These are phyloP conservation scores for Kurtzmaniella quercitrusa DNA, from an alignment of 1,139 yeast species.

Conservation along the genomic window DNA sequence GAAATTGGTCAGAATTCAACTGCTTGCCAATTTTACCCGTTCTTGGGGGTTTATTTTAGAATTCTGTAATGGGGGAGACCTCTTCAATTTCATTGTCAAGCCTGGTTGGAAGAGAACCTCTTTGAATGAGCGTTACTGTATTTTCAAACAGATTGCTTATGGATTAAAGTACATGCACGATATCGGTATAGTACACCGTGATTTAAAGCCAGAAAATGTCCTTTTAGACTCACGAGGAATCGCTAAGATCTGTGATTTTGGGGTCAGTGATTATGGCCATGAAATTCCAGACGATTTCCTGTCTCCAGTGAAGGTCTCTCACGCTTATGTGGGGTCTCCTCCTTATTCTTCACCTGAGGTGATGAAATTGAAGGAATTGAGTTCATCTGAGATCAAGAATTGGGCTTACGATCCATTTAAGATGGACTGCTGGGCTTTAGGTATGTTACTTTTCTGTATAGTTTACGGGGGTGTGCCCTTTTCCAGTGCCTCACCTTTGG, in stretches of 20 bases:
- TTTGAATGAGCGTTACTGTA: constrained; percentile 50
- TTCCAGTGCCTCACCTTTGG: constrained; percentile 45
- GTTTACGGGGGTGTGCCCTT: constrained; percentile 62
- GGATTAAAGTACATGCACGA: constrained; percentile 54
- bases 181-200: constrained; percentile 57
- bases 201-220: constrained; percentile 64
- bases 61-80: constrained; percentile 54
- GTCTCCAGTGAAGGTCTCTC: constrained; percentile 41
- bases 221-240: constrained; percentile 53
- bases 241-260: constrained; percentile 72
- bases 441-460: constrained; percentile 59
- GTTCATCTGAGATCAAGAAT: constrained; percentile 31
- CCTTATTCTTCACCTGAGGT: constrained; percentile 82
- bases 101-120: constrained; percentile 47
- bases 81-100: constrained; percentile 39
- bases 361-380: constrained; percentile 45
- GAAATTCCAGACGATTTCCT: constrained; percentile 49
- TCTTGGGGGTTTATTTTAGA: constrained; percentile 80
- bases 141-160: constrained; percentile 55
- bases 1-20: constrained; percentile 54
- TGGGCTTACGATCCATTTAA: constrained; percentile 60
- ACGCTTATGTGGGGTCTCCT: constrained; percentile 67
- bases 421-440: constrained; percentile 73
- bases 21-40: constrained; percentile 49
- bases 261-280: constrained; percentile 66